These are phyloP conservation scores for Ustilaginoidea virens DNA, from an alignment of 2,329 filamentous ascomycete genomes.

Conservation along the genomic window DNA sequence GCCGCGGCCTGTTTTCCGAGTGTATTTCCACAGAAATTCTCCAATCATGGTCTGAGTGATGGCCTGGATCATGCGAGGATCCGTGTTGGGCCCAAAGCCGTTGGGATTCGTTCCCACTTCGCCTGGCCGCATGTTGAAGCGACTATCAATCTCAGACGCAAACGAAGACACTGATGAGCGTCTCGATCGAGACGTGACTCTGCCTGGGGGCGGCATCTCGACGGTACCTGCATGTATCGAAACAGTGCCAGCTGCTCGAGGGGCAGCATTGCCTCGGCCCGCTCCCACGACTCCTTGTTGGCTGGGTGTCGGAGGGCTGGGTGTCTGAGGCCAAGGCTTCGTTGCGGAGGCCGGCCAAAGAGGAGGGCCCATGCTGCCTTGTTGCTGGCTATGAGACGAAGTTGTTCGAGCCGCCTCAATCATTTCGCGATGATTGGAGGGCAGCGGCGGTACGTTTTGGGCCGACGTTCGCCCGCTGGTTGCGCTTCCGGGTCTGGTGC, in stretches of 20 bases:
- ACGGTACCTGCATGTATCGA: constrained; percentile 31
- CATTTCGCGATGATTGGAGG: constrained; percentile 64
- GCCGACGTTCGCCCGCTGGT: constrained; percentile 41
- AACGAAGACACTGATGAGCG: constrained; percentile 91
- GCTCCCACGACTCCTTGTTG: too few species aligned
- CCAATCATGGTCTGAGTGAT: constrained; percentile 99
- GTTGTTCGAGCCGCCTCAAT: constrained; percentile 63
- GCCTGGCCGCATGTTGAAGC: constrained; percentile 61
- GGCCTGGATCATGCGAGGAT: constrained; percentile 96
- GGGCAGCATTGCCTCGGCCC: constrained; percentile 42
- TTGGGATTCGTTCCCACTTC: constrained; percentile 35
- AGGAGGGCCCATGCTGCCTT: constrained; percentile 66
- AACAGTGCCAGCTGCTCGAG: constrained; percentile 30
- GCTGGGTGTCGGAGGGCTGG: constrained; percentile 31
- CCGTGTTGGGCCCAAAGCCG: constrained; percentile 58
- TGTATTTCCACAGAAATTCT: constrained; percentile 98
- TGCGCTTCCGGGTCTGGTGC: constrained; percentile 54
- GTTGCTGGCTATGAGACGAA: constrained; percentile 30
- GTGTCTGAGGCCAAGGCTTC: constrained; percentile 43
- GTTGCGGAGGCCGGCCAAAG: constrained; percentile 61
- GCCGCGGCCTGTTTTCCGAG: constrained; percentile 77
- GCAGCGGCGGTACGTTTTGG: constrained; percentile 52
- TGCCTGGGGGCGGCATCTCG: constrained; percentile 33
- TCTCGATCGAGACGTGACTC: constrained; percentile 16
- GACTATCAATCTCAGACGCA: constrained; percentile 78